phyloP scores from a whole-genome alignment of 1,284 basidiomycete species.

The Ustilago loliicola region DNA sequence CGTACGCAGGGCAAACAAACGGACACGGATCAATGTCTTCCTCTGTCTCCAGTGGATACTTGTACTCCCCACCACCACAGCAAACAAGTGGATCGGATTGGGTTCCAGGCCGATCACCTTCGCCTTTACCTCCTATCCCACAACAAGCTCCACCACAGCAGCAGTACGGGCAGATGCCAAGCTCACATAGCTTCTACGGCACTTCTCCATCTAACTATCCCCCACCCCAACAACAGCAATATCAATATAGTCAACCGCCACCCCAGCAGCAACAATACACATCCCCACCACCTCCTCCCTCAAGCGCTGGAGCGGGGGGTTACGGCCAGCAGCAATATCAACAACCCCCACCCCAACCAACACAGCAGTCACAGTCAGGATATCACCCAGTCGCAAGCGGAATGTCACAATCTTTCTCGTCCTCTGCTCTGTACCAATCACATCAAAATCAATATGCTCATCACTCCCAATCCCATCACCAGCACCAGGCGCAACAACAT shows the following conservation, averaged over 20 bases:
- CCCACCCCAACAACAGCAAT: slow-evolving; percentile 9
- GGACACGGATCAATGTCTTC: slow-evolving; percentile 11
- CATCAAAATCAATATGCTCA: slow-evolving; percentile 16
- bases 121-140: slow-evolving; percentile 38
- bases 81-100: slow-evolving; percentile 1
- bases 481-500: slow-evolving; percentile 17
- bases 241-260: slow-evolving; percentile 6
- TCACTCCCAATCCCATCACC: slow-evolving; percentile 14
- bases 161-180: no score
- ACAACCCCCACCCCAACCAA: neutral
- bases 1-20: slow-evolving; percentile 17
- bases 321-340: neutral
- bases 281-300: neutral
- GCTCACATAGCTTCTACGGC: slow-evolving; percentile 19
- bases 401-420: neutral
- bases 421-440: slow-evolving; percentile 4
- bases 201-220: slow-evolving; percentile 9
- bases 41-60: slow-evolving; percentile 36
- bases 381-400: neutral
- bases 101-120: slow-evolving; percentile 27
- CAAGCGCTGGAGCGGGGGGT: neutral
- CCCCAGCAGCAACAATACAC: neutral
- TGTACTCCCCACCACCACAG: slow-evolving; percentile 31
- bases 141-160: slow-evolving; percentile 9
- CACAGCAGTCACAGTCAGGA: neutral